A percentile compares a stretch with the other conserved stretches of the same genome.
Evolutionary conservation across 202 grass and related monocot species (phyloP).

Genomic region (Zoysia matrella): DNA sequence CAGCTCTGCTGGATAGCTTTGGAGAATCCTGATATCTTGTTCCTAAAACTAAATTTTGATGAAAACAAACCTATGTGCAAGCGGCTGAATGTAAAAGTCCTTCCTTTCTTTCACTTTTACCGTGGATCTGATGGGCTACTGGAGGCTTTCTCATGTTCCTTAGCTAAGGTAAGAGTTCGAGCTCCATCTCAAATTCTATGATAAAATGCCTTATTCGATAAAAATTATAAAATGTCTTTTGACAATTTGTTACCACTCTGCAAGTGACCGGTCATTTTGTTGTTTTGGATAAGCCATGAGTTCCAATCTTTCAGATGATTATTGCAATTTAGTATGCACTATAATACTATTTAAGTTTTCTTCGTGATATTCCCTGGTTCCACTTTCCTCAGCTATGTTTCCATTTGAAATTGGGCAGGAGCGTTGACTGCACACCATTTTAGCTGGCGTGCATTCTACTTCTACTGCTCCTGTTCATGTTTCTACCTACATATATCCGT

Average conservation of each 20-base stretch:
- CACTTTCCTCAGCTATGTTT: background rate
- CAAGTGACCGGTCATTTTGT: background rate
- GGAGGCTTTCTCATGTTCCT: constrained; percentile 88
- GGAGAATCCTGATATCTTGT: constrained; percentile 73
- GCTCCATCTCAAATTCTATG: background rate
- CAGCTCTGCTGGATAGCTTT: constrained; percentile 80
- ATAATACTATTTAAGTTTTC: background rate
- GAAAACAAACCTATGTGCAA: constrained; percentile 99
- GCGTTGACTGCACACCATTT: background rate
- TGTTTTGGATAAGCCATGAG: background rate
- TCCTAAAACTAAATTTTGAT: constrained; percentile 96
- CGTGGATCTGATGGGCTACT: constrained; percentile 90
- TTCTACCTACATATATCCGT: background rate
- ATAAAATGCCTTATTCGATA: no score
- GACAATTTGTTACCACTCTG: background rate
- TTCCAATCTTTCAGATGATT: background rate
- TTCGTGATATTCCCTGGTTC: background rate
- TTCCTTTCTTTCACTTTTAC: constrained; percentile 96
- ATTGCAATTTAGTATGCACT: constrained; percentile 10
- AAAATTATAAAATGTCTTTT: background rate
- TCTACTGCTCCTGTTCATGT: background rate
- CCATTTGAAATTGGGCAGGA: constrained; percentile 2
- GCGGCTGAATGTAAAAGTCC: constrained; percentile 93
- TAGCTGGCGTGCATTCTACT: background rate
- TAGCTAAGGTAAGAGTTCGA: constrained; percentile 71